A percentile compares a stretch with the other conserved stretches of the same genome.
Conservation (phyloP, 805 yeast genomes). For the Starmerella floricola region DNA sequence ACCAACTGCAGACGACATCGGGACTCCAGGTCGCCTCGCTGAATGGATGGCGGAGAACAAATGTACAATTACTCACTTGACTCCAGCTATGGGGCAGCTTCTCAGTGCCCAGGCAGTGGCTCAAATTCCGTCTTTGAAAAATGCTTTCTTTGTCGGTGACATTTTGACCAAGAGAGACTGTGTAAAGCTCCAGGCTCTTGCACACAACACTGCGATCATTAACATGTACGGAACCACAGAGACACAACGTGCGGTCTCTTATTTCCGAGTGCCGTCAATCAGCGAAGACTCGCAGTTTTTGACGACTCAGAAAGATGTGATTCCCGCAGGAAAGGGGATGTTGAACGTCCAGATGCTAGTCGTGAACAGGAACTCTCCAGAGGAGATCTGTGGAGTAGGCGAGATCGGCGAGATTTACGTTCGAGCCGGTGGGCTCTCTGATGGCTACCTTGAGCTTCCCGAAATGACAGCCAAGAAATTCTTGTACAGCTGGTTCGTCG, state of each 20-base stretch:
- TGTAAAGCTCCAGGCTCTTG: conserved; percentile 78
- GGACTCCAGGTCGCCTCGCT: conserved; percentile 95
- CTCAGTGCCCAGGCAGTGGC: conserved; percentile 90
- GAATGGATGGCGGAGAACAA: conserved; percentile 90
- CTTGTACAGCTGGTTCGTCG: conserved; percentile 80
- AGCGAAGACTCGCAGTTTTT: conserved; percentile 57
- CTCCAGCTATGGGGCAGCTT: conserved; percentile 99
- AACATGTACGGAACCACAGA: conserved; percentile 99
- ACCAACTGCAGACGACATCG: conserved; percentile 95
- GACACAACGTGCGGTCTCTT: conserved; percentile 96
- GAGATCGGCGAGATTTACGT: conserved; percentile 98
- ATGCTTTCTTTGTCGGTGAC: conserved; percentile 98
- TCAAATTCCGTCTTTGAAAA: conserved; percentile 73
- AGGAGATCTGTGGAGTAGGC: conserved; percentile 94
- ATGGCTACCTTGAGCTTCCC: conserved; percentile 86
- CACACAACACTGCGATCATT: conserved; percentile 77
- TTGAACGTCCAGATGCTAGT: conserved; percentile 83
- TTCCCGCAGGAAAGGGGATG: conserved; percentile 99
- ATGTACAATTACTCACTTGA: conserved; percentile 92
- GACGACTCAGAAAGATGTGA: conserved; percentile 77
- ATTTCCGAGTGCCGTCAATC: conserved; percentile 73
- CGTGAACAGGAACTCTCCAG: conserved; percentile 77
- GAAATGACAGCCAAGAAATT: conserved; percentile 81
- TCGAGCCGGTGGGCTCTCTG: conserved; percentile 95
- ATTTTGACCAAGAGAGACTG: conserved; percentile 95